Percentiles rank a stretch among this genome's conserved stretches.
These are phyloP conservation scores for Amanita inopinata DNA, from an alignment of 768 basidiomycete genomes.

Conservation along the genomic window DNA sequence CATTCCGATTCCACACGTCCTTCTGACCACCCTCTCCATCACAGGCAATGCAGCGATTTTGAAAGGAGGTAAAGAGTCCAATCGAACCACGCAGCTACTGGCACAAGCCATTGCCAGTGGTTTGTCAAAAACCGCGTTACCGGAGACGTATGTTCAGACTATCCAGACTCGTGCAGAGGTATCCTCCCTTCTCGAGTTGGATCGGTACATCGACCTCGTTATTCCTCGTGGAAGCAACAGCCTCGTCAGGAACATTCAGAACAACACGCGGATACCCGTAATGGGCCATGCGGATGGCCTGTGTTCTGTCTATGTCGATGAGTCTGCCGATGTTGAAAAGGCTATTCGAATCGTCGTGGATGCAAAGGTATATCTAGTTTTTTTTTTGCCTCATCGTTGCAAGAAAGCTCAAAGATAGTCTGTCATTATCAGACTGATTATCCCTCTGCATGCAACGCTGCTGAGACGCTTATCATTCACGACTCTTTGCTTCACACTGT, in stretches of 20 bases:
- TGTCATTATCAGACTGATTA: conserved; percentile 70
- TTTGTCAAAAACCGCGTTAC: conserved; percentile 62
- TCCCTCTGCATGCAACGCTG: conserved; percentile 92
- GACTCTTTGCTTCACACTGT: conserved; percentile 55
- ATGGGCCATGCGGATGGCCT: conserved; percentile 99
- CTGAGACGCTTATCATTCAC: conserved; percentile 85
- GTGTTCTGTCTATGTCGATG: conserved; percentile 85
- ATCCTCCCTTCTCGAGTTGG: conserved; percentile 73
- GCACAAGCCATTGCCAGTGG: conserved; percentile 74
- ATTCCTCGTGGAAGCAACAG: conserved; percentile 93
- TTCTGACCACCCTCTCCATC: background rate
- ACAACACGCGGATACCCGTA: conserved; percentile 85
- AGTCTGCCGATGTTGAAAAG: conserved; percentile 67
- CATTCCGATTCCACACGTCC: background rate
- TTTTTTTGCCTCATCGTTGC: background rate
- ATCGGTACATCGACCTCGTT: conserved; percentile 91
- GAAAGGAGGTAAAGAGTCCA: conserved; percentile 96
- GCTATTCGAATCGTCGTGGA: conserved; percentile 79
- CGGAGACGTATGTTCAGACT: conserved; percentile 77
- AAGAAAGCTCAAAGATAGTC: background rate
- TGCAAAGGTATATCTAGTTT: conserved; percentile 59
- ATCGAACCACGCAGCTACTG: conserved; percentile 66
- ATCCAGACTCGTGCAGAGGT: conserved; percentile 91
- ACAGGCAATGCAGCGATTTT: conserved; percentile 93
- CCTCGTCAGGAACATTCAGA: conserved; percentile 83